Evolutionary conservation across 1,284 basidiomycete genomes (phyloP).

Genomic region (Sanghuangporus baumii): DNA sequence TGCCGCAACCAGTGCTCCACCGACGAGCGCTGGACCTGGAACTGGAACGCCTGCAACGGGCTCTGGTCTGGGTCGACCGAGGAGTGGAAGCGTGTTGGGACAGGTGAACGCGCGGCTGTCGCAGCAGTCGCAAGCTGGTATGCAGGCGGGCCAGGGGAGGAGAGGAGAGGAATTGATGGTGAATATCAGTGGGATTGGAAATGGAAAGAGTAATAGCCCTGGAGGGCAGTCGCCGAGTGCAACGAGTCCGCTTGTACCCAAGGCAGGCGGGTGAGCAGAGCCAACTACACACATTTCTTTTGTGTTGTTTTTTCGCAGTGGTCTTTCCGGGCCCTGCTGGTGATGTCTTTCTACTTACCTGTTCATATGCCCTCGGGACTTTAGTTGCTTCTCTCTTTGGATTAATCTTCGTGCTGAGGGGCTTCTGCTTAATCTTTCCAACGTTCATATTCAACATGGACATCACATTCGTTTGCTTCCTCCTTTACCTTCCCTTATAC

Average conservation of each 20-base stretch:
- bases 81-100: constrained; percentile 34
- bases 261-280: background rate
- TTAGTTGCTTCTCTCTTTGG: background rate
- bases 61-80: constrained; percentile 25
- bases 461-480: background rate
- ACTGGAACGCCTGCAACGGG: background rate
- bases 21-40: background rate
- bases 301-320: background rate
- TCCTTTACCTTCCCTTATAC: background rate
- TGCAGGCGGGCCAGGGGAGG: background rate
- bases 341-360: background rate
- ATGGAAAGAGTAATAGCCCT: background rate
- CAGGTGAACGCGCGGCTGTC: constrained; percentile 9
- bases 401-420: background rate
- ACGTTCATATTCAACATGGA: background rate
- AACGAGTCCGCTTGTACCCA: constrained; percentile 13
- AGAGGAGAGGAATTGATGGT: constrained; percentile 14
- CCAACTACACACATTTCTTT: too few relatives aligned
- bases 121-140: background rate
- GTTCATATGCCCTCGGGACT: background rate
- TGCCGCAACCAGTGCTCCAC: constrained; percentile 12
- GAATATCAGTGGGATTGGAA: constrained; percentile 15
- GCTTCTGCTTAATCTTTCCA: background rate
- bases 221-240: background rate
- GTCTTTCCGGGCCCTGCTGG: background rate